Base-by-base conservation (phyloP, 2,329 filamentous ascomycete genomes). In the Beauveria australis region DNA sequence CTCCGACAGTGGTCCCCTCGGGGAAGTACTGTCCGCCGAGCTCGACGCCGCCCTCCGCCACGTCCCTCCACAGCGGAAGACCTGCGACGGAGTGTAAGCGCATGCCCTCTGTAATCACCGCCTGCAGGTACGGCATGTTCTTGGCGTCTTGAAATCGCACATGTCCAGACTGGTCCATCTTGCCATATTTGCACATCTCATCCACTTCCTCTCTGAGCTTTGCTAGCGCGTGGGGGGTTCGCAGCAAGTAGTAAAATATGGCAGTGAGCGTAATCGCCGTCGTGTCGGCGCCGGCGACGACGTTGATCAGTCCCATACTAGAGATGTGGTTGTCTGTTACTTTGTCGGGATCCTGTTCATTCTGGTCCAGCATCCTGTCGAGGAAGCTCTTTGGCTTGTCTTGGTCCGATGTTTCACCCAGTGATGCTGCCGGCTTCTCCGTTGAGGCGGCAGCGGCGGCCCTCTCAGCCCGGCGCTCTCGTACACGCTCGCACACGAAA, bases 101-200 rank as follows among this genome's bases (percentile, higher is more conserved):
- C 19, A 83, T 67, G 0, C 78, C 76, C 66, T 84, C 81, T 56
- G 81, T 81, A 44, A 84, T 76, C 3, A 78, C 75, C 0, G 80
- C 80, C 62, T 83, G 76, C 18, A 83, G 71, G 62, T 83, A 85
- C 0, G 78, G 79, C 66, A 80, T 68, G 52, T 68, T 71, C 18
- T 72, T 75, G 3, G 64, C 73, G 63, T 75, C 74, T 33, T 70
- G 75, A 66, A 72, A 79, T 0, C 66, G 67, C 6, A 70, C 58
- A 33, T 64, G 47, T 1, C 63, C 63, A 2, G 43, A 24, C 18
- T 28, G 19, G 1, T 49, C 55, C 33, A 66, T 65, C 10, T n/a
- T 47, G 59, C 59, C 53, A 5, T 28, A n/a, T 28, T 19, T 19
- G 8, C 26, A 28, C 44, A 40, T 24, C n/a, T 48, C 54, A 0